Evolutionary conservation across 306 rosid species (phyloP).

Genomic region (Sicyos edulis): DNA sequence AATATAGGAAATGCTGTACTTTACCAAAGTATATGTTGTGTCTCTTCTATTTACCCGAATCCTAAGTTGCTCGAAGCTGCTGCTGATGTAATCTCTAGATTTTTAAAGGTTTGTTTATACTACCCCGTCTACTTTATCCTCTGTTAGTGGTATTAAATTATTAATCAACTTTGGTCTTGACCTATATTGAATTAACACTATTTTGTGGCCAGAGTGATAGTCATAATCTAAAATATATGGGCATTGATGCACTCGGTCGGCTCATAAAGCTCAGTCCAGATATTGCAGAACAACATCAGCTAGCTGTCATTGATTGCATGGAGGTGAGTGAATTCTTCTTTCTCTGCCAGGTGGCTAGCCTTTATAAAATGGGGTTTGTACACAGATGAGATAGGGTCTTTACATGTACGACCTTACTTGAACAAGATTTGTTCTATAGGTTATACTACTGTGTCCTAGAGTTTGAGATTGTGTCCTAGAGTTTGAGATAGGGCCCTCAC

Average conservation of each 20-base stretch:
- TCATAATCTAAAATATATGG: constrained; percentile 96
- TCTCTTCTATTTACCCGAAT: constrained; percentile 68
- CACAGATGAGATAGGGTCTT: not conserved
- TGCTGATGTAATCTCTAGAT: constrained; percentile 75
- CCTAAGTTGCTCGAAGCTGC: constrained; percentile 75
- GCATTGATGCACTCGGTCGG: constrained; percentile 94
- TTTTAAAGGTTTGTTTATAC: constrained; percentile 62
- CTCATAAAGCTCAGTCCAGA: constrained; percentile 77
- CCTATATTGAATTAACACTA: not conserved
- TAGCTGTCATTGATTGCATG: constrained; percentile 95
- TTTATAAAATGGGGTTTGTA: not conserved
- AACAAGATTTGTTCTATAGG: too few species aligned
- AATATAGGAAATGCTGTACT: constrained; percentile 95
- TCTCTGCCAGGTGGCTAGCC: not conserved
- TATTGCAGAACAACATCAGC: constrained; percentile 90
- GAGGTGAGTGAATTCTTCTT: constrained; percentile 50
- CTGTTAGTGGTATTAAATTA: not conserved
- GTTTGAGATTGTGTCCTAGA: too few species aligned
- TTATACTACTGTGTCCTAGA: too few species aligned
- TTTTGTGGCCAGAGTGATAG: constrained; percentile 73
- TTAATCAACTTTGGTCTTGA: not conserved
- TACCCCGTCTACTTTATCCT: not conserved
- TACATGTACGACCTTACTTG: too few species aligned
- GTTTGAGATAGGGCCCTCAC: too few species aligned
- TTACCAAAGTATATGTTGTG: constrained; percentile 75